Conservation (phyloP, 371 early-diverging fungal species). For the Blastocladiella emersonii region DNA sequence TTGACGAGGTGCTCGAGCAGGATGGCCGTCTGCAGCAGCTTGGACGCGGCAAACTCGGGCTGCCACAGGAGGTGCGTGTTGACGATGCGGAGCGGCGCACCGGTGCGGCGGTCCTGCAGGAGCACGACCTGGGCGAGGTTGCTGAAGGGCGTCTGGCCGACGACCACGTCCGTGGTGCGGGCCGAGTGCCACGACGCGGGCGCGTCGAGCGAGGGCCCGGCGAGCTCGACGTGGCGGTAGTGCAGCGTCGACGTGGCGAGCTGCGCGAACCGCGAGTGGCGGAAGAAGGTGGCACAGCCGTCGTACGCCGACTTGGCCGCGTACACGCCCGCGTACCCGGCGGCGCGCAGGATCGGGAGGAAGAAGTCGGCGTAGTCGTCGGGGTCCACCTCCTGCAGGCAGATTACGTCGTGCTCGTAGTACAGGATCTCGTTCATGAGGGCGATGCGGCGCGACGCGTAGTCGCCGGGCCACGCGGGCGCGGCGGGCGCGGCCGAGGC, state of each 20-base stretch:
- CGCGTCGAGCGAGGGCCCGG: not conserved
- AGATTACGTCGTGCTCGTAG: conserved; percentile 1
- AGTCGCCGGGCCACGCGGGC: not conserved
- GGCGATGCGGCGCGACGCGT: not conserved
- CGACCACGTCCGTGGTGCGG: not conserved
- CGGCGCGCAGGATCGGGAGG: not conserved
- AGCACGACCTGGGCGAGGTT: not conserved
- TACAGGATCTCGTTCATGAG: not conserved
- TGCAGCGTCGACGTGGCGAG: not conserved
- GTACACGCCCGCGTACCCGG: not conserved
- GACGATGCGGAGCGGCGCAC: not conserved
- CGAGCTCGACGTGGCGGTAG: not conserved
- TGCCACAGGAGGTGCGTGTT: not conserved
- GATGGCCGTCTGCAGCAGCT: conserved; percentile 1
- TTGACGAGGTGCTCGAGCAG: not conserved
- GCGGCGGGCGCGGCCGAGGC: not conserved
- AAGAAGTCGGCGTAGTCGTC: not conserved
- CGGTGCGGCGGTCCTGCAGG: not conserved
- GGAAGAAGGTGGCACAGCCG: conserved; percentile 2
- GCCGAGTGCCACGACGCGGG: not conserved
- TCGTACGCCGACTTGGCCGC: conserved; percentile 3
- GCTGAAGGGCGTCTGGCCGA: not conserved
- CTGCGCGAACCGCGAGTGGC: not conserved
- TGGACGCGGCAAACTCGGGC: not conserved
- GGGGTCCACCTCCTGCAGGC: conserved; percentile 4